Conservation (phyloP, 805 yeast genomes). For the Citeromyces matritensis region DNA sequence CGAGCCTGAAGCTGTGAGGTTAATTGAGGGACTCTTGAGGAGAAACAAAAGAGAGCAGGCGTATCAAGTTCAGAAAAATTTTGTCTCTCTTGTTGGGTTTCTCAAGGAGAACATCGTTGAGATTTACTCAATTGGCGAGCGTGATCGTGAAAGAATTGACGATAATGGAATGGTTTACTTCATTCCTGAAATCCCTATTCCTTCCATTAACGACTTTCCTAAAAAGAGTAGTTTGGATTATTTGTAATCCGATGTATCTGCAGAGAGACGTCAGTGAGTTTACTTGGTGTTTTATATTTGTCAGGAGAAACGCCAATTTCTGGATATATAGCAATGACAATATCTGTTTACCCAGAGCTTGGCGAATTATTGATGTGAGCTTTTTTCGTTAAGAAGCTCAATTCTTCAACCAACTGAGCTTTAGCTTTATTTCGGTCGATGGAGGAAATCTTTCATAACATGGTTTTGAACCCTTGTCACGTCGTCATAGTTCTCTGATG, state of each 20-base stretch:
- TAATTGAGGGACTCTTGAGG: slow-evolving; percentile 66
- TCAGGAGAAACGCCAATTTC: neutral
- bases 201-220: slow-evolving; percentile 50
- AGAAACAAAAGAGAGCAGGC: slow-evolving; percentile 70
- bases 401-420: neutral
- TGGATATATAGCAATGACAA: neutral
- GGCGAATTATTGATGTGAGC: neutral
- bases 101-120: slow-evolving; percentile 53
- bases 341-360: neutral
- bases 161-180: slow-evolving; percentile 77
- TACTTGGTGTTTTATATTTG: no score
- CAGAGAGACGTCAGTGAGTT: no score
- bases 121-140: slow-evolving; percentile 69
- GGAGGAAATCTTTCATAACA: no score
- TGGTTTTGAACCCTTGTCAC: no score
- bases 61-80: slow-evolving; percentile 56
- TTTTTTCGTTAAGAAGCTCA: neutral
- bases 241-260: slow-evolving; percentile 13
- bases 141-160: slow-evolving; percentile 78
- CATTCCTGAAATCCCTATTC: slow-evolving; percentile 64
- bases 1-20: slow-evolving; percentile 52
- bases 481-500: no score
- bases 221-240: slow-evolving; percentile 42
- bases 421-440: no score
- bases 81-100: slow-evolving; percentile 37